Evolutionary conservation across 208 protist genomes (phyloP).

Genomic region (Strigomonas culicis): DNA sequence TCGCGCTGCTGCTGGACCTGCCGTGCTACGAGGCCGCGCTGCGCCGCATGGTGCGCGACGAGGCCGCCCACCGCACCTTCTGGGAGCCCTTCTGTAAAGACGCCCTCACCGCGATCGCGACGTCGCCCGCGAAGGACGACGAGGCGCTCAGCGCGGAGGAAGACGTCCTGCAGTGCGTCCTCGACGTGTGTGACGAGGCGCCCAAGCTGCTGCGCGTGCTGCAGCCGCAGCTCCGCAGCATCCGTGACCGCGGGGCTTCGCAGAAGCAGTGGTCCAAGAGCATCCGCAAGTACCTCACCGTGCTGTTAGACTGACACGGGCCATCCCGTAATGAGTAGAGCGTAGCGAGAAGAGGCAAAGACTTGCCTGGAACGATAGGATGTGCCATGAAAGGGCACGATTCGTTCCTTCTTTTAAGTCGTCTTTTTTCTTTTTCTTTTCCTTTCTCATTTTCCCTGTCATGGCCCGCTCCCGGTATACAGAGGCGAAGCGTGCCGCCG

Average conservation of each 20-base stretch:
- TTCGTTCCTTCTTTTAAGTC: too few relatives aligned
- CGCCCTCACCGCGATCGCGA: neutral
- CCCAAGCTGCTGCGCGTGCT: slow-evolving; percentile 35
- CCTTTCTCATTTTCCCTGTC: neutral
- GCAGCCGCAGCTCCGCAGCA: slow-evolving; percentile 12
- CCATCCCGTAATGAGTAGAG: too few relatives aligned
- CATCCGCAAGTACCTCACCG: slow-evolving; percentile 41
- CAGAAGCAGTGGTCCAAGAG: slow-evolving; percentile 29
- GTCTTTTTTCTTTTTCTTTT: slow-evolving; percentile 16
- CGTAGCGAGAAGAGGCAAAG: too few relatives aligned
- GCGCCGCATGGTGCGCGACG: neutral
- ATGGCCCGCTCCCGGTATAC: too few relatives aligned
- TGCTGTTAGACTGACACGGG: slow-evolving; percentile 27
- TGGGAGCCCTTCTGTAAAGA: neutral
- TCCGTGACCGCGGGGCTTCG: neutral
- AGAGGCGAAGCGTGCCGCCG: too few relatives aligned
- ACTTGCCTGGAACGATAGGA: too few relatives aligned
- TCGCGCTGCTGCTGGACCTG: neutral
- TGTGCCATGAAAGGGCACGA: too few relatives aligned
- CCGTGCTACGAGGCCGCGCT: neutral
- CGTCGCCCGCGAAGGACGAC: neutral
- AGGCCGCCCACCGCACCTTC: neutral
- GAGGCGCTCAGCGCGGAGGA: slow-evolving; percentile 10
- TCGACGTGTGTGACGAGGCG: slow-evolving; percentile 65
- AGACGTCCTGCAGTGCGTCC: slow-evolving; percentile 32